phyloP scores from a whole-genome alignment of 108 stramenopile genomes.

The Pseudonitzschia delicatissima region DNA sequence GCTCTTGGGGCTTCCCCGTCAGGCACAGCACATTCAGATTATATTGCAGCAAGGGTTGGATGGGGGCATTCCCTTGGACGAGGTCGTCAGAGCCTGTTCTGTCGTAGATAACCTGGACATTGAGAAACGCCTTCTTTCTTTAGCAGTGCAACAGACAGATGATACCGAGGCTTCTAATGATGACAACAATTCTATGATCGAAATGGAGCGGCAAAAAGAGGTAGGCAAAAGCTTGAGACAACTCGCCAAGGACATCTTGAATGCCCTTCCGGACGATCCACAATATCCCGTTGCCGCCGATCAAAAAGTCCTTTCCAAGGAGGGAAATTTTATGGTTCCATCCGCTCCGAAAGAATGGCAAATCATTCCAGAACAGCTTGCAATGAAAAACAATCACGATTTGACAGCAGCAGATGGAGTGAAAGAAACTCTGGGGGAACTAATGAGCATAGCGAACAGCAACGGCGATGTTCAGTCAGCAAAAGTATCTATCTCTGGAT shows the following conservation, averaged over 20 bases:
- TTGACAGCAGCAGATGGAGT: neutral
- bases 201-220: neutral
- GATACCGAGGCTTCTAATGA: neutral
- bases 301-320: conserved; percentile 1
- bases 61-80: conserved; percentile 16
- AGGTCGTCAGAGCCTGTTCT: conserved; percentile 16
- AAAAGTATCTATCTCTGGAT: conserved; percentile 37
- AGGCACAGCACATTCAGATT: conserved; percentile 42
- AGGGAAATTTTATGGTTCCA: conserved; percentile 8
- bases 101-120: neutral
- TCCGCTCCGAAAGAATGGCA: conserved; percentile 12
- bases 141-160: neutral
- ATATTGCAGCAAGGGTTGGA: conserved; percentile 21
- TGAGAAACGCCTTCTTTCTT: neutral
- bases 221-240: neutral
- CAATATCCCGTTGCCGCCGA: conserved; percentile 8
- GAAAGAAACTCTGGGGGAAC: neutral
- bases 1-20: conserved; percentile 22
- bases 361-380: conserved; percentile 2
- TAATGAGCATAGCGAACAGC: neutral
- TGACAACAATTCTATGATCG: neutral
- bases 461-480: neutral
- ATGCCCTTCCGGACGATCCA: conserved; percentile 19
- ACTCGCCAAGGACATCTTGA: conserved; percentile 13
- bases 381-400: neutral